A percentile compares a stretch with the other conserved stretches of the same genome.
Evolutionary conservation across 2,329 filamentous ascomycete species (phyloP).

Genomic region (Colletotrichum higginsianum): DNA sequence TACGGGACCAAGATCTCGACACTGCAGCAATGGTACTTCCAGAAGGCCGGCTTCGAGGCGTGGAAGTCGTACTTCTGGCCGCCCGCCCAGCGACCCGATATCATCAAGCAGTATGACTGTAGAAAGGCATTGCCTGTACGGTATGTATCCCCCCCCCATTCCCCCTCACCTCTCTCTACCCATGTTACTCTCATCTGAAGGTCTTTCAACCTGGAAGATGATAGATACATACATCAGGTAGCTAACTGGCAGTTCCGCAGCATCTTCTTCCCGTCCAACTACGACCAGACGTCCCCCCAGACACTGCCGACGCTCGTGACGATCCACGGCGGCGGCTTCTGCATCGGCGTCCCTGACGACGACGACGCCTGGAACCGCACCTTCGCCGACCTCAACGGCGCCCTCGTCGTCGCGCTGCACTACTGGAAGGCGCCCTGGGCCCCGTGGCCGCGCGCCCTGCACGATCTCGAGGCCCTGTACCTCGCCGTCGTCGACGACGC

Average conservation of each 20-base stretch:
- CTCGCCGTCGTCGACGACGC: constrained; percentile 59
- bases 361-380: constrained; percentile 63
- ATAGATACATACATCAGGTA: too few species aligned
- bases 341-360: constrained; percentile 57
- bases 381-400: constrained; percentile 57
- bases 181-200: too few species aligned
- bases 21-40: constrained; percentile 36
- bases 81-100: constrained; percentile 30
- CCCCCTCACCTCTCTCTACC: too few species aligned
- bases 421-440: constrained; percentile 63
- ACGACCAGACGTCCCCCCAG: constrained; percentile 49
- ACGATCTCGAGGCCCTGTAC: constrained; percentile 63
- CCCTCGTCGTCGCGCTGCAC: constrained; percentile 63
- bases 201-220: too few species aligned
- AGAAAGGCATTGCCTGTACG: constrained; percentile 39
- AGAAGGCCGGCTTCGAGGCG: constrained; percentile 33
- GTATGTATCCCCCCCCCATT: constrained; percentile 5
- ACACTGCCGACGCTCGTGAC: constrained; percentile 62
- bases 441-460: constrained; percentile 60
- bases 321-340: constrained; percentile 68
- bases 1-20: constrained; percentile 38
- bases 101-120: constrained; percentile 43
- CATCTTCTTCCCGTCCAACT: constrained; percentile 58
- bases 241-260: constrained; percentile 27
- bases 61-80: constrained; percentile 38